phyloP scores from a whole-genome alignment of 2,329 filamentous ascomycete genomes.

The Penicillium sp. region DNA sequence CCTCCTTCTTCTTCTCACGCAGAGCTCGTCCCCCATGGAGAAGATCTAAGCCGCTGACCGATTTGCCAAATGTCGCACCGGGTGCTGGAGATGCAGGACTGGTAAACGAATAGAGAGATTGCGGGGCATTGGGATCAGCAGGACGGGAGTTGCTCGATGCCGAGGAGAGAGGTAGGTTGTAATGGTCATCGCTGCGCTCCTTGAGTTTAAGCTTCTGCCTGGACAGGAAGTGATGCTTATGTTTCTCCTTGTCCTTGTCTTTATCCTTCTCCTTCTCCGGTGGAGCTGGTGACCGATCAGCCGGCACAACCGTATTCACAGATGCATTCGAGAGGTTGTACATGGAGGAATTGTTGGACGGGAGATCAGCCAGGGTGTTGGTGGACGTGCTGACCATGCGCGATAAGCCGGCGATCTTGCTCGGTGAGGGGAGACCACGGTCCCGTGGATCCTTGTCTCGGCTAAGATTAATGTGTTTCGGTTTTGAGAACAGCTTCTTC shows the following conservation, averaged over 20 bases:
- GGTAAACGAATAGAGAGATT: slow-evolving; percentile 61
- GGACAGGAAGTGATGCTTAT: slow-evolving; percentile 61
- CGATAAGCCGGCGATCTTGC: slow-evolving; percentile 51
- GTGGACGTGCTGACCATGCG: slow-evolving; percentile 57
- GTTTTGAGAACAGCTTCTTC: slow-evolving; percentile 65
- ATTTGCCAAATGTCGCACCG: slow-evolving; percentile 66
- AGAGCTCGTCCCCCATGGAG: slow-evolving; percentile 70
- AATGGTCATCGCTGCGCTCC: slow-evolving; percentile 53
- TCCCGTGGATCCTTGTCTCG: slow-evolving; percentile 54
- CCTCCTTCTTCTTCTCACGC: slow-evolving; percentile 75
- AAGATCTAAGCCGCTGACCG: slow-evolving; percentile 72
- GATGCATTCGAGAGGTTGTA: slow-evolving; percentile 60
- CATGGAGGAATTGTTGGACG: slow-evolving; percentile 52
- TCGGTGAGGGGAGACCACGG: slow-evolving; percentile 55
- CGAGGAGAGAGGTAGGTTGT: slow-evolving; percentile 56
- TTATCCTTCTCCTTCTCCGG: slow-evolving; percentile 41
- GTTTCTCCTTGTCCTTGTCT: slow-evolving; percentile 44
- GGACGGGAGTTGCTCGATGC: slow-evolving; percentile 61
- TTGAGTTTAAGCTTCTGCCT: slow-evolving; percentile 61
- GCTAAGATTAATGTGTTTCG: slow-evolving; percentile 60
- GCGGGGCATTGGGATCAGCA: slow-evolving; percentile 57
- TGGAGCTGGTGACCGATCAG: slow-evolving; percentile 35
- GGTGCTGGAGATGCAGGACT: slow-evolving; percentile 57
- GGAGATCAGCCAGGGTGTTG: slow-evolving; percentile 53
- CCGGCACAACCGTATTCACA: slow-evolving; percentile 55